phyloP scores from a whole-genome alignment of 805 yeast species.

The Suhomyces faveliae region DNA sequence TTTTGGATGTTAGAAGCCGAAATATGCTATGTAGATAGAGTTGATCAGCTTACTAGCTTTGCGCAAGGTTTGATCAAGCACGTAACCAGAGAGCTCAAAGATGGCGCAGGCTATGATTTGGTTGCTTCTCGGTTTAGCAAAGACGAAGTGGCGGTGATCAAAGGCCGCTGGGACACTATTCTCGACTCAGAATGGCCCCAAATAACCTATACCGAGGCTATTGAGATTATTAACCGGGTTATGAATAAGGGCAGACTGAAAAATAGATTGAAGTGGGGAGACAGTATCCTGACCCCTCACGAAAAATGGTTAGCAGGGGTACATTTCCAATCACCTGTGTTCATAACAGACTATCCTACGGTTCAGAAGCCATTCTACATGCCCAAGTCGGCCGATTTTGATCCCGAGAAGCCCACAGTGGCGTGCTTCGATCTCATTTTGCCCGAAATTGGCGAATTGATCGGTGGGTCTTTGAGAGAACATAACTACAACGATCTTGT shows the following conservation, averaged over 20 bases:
- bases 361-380: slow-evolving; percentile 87
- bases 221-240: slow-evolving; percentile 46
- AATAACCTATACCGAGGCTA: slow-evolving; percentile 75
- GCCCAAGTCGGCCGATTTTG: slow-evolving; percentile 50
- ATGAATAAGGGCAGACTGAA: slow-evolving; percentile 40
- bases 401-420: slow-evolving; percentile 52
- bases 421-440: slow-evolving; percentile 87
- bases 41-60: slow-evolving; percentile 60
- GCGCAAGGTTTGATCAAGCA: slow-evolving; percentile 69
- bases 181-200: slow-evolving; percentile 55
- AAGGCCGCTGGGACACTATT: slow-evolving; percentile 61
- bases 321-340: slow-evolving; percentile 70
- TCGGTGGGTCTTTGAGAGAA: slow-evolving; percentile 94
- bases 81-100: slow-evolving; percentile 26
- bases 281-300: slow-evolving; percentile 74
- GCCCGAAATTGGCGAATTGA: slow-evolving; percentile 90
- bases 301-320: slow-evolving; percentile 86
- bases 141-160: slow-evolving; percentile 35
- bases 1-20: slow-evolving; percentile 99
- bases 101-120: slow-evolving; percentile 30
- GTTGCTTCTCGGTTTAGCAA: slow-evolving; percentile 36
- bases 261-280: slow-evolving; percentile 57
- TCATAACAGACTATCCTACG: slow-evolving; percentile 85
- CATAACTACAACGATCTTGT: slow-evolving; percentile 51
- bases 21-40: slow-evolving; percentile 58